Conservation (phyloP, 2,329 filamentous ascomycete species). For the Diplodia sapinea region DNA sequence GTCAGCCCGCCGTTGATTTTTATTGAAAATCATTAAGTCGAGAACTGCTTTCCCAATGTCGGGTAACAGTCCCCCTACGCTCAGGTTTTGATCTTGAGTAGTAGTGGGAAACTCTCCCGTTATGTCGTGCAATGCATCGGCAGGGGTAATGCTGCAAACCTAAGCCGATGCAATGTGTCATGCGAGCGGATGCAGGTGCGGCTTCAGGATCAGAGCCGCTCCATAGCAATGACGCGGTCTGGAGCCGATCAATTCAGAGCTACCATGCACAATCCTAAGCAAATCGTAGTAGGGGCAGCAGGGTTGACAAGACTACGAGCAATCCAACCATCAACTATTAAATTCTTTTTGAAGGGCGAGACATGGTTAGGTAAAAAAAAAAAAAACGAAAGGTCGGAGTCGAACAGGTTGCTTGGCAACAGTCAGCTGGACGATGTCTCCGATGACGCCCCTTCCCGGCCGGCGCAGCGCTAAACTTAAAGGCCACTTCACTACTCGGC, state of each 20-base stretch:
- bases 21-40: no score
- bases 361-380: neutral
- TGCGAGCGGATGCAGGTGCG: neutral
- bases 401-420: conserved; percentile 3
- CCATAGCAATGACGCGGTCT: neutral
- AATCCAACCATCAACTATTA: neutral
- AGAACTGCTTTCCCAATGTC: neutral
- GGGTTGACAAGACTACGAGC: neutral
- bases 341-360: no score
- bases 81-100: neutral
- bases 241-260: conserved; percentile 8
- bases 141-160: neutral
- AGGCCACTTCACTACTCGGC: conserved; percentile 15
- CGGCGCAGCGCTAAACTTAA: conserved; percentile 27
- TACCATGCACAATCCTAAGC: neutral
- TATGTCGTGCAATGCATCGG: neutral
- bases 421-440: conserved; percentile 25
- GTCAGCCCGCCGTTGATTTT: no score
- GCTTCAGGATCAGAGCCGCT: neutral
- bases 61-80: neutral
- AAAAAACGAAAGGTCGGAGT: neutral
- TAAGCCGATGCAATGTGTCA: neutral
- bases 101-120: neutral
- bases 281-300: neutral
- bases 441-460: conserved; percentile 15